Evolutionary conservation across 768 basidiomycete genomes (phyloP), one percentile per base, ranked within the genome.

Genomic region (Kwoniella sp.): DNA sequence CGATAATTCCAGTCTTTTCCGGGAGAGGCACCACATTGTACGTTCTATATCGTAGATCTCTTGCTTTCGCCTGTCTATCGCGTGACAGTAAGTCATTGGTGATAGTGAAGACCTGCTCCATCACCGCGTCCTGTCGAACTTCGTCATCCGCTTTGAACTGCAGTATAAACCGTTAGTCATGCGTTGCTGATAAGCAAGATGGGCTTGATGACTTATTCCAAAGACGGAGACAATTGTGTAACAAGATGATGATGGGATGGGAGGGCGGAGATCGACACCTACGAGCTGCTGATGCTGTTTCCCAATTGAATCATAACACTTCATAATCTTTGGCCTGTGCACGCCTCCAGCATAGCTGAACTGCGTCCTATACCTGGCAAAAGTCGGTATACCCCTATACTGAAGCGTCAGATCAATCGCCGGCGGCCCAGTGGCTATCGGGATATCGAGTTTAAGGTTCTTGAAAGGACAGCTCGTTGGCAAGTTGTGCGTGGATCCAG

Each of bases 101-200:
- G 21, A 98, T 83, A 21, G 86, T 86, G 73, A 99, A 99, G 1
- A 96, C 92, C 80, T 99, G 96, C 73, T 97, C 92, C 94, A 99
- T 97, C 56, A 98, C 92, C 0, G 94, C 94, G 75, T 99, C 96
- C 80, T 99, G 96, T 44, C 96, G 88, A 50, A 96, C 78, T 72
- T 99, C 96, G 70, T 99, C 96, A 10, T 86, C 83, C 2, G 92
- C 92, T 78, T 99, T 97, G 81, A 92, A 94, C 92, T 95, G 65
- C 17, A 15, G 17, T 10, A 19, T 46, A 19, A 22, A 30, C n/a
- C n/a, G n/a, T n/a, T n/a, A n/a, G n/a, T n/a, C n/a, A n/a, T n/a
- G n/a, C n/a, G n/a, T n/a, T n/a, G n/a, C n/a, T n/a, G n/a, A n/a
- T n/a, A n/a, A n/a, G n/a, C n/a, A n/a, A n/a, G n/a, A n/a, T n/a